Evolutionary conservation across 345 rosid genomes (phyloP).

Genomic region (Lumnitzera littorea): DNA sequence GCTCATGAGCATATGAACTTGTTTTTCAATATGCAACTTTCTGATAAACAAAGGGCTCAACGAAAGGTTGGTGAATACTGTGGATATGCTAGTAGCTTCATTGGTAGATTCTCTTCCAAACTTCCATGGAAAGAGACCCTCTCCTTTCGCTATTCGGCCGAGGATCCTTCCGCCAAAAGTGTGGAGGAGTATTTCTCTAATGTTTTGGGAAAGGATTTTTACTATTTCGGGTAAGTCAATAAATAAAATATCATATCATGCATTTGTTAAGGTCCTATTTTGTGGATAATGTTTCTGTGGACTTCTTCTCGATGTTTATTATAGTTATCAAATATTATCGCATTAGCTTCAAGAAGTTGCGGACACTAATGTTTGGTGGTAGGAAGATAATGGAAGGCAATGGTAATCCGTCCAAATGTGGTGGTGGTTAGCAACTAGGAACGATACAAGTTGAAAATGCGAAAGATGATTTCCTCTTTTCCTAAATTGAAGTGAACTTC

Average conservation of each 20-base stretch:
- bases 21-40: constrained; percentile 49
- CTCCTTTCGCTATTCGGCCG: constrained; percentile 49
- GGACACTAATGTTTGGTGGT: no score
- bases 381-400: no score
- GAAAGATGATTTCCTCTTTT: no score
- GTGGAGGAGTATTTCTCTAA: constrained; percentile 42
- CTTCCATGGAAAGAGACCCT: constrained; percentile 97
- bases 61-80: constrained; percentile 54
- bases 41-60: constrained; percentile 54
- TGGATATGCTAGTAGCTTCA: constrained; percentile 86
- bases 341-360: no score
- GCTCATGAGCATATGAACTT: constrained; percentile 39
- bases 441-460: no score
- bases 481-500: no score
- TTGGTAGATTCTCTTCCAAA: constrained; percentile 67
- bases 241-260: background rate
- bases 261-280: background rate
- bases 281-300: background rate
- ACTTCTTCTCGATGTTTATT: background rate
- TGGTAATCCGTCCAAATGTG: no score
- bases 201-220: constrained; percentile 52
- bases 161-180: constrained; percentile 10
- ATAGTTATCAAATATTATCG: no score
- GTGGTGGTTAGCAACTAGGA: no score
- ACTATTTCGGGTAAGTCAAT: constrained; percentile 49